phyloP scores from a whole-genome alignment of 257 asterid genomes.

The Przewalskia tangutica region DNA sequence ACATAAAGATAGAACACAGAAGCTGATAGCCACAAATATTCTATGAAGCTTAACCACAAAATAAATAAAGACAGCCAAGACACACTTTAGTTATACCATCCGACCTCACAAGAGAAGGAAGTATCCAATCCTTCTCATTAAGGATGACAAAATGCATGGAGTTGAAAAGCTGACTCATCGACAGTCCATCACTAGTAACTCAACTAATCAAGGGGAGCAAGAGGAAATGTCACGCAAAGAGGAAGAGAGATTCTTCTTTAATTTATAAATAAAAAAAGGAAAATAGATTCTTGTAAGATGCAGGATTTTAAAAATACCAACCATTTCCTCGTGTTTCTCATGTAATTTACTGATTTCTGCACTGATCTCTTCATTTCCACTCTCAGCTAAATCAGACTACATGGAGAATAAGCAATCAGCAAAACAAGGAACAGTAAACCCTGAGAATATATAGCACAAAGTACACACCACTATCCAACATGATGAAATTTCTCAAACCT shows the following conservation, averaged over 20 bases:
- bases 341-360: constrained; percentile 45
- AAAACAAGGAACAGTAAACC: constrained; percentile 2
- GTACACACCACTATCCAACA: constrained; percentile 9
- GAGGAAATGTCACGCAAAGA: background rate
- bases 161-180: background rate
- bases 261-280: background rate
- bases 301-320: constrained; percentile 20
- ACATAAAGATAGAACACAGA: background rate
- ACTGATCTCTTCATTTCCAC: constrained; percentile 53
- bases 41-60: background rate
- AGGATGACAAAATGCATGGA: background rate
- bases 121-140: background rate
- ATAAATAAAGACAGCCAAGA: background rate
- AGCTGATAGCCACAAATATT: background rate
- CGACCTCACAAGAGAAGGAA: background rate
- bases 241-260: background rate
- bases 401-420: constrained; percentile 13
- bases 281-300: background rate
- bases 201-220: background rate
- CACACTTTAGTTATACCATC: background rate
- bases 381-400: constrained; percentile 44
- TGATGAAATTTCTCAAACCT: constrained; percentile 22
- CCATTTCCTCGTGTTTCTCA: constrained; percentile 64
- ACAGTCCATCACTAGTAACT: background rate
- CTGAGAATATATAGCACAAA: constrained; percentile 10